Conservation (phyloP, 73 alveolate species). For the Tetrahymena elliotti region DNA sequence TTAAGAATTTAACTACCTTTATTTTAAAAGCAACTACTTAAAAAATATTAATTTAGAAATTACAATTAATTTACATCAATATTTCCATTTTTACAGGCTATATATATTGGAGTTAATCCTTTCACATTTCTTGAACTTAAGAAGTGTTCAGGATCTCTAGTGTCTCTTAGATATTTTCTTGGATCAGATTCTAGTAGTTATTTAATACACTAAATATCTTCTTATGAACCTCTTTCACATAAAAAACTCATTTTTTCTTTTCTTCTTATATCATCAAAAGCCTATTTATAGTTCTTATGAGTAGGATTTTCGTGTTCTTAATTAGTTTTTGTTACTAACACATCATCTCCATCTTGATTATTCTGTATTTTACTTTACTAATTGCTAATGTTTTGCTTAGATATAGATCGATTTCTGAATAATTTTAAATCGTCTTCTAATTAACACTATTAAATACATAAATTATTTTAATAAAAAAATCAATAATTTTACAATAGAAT, state of each 20-base stretch:
- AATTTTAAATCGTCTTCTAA: not conserved
- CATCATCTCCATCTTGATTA: not conserved
- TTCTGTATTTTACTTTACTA: not conserved
- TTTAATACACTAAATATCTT: not conserved
- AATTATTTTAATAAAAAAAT: not conserved
- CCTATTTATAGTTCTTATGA: not conserved
- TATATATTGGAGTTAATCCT: conserved; percentile 50
- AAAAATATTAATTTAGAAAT: not conserved
- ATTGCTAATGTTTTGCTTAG: not conserved
- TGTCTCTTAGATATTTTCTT: not conserved
- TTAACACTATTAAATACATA: not conserved
- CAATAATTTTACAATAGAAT: not conserved
- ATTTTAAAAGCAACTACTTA: not conserved
- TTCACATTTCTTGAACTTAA: not conserved
- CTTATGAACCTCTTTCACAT: conserved; percentile 4
- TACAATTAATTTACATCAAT: conserved; percentile 8
- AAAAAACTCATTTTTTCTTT: not conserved
- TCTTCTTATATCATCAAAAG: conserved; percentile 8
- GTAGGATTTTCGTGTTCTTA: not conserved
- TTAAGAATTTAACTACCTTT: conserved; percentile 9
- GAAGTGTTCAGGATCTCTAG: conserved; percentile 9
- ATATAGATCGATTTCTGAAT: not conserved
- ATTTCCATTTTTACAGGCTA: conserved; percentile 52
- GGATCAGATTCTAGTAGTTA: not conserved
- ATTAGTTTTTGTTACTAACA: not conserved